Conservation (phyloP, 139 green algal genomes). For the Mesotaenium endlicherianum region DNA sequence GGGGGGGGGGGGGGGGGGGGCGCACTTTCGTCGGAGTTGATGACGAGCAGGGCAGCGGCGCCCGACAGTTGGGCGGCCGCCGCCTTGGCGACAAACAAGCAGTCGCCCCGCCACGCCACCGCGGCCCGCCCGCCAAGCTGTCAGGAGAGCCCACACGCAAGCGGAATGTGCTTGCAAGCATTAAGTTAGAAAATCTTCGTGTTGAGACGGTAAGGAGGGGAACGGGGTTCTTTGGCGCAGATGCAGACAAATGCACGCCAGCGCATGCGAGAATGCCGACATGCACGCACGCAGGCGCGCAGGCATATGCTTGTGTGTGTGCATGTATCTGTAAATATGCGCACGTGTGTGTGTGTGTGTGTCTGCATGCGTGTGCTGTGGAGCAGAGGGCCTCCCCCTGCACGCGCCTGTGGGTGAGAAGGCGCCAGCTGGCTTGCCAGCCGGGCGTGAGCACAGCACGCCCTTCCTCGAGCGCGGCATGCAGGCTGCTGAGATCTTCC, state of each 20-base stretch:
- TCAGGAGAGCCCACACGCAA: not conserved
- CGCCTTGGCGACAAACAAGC: constrained; percentile 24
- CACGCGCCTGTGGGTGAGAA: too few species aligned
- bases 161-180: not conserved
- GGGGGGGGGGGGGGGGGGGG: not conserved
- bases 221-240: too few species aligned
- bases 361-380: not conserved
- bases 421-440: too few species aligned
- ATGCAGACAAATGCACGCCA: too few species aligned
- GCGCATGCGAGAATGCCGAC: too few species aligned
- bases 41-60: constrained; percentile 20
- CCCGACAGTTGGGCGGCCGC: not conserved
- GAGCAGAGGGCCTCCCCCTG: too few species aligned
- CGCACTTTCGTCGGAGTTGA: constrained; percentile 26
- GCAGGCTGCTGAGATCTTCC: too few species aligned
- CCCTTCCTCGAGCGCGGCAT: too few species aligned
- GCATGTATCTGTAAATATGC: not conserved
- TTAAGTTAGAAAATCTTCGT: not conserved
- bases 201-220: too few species aligned
- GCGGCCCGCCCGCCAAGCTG: constrained; percentile 2
- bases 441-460: too few species aligned
- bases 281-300: too few species aligned
- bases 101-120: constrained; percentile 15
- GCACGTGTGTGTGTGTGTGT: not conserved
- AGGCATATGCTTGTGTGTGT: not conserved